Evolutionary conservation across 2,329 filamentous ascomycete species (phyloP), one percentile per base, ranked within the genome.

Genomic region (Thyridium curvatum): DNA sequence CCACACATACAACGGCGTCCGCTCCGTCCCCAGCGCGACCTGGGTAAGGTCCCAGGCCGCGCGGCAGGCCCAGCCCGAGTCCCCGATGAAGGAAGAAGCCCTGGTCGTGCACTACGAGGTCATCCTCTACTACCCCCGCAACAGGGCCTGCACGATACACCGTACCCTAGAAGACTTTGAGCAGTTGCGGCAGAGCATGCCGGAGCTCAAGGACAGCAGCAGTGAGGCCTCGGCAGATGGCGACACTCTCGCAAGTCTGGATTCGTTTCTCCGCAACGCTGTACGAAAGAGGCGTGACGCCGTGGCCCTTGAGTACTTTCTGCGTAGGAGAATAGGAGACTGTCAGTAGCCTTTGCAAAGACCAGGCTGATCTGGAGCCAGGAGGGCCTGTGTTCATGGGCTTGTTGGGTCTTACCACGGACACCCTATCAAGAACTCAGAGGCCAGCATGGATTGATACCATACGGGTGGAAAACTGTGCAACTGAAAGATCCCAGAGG

Each of bases 111-210:
- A 10, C 18, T 52, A 53, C 43, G 41, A 50, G 31, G 47, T 60
- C n/a, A 43, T 49, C 18, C 53, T 59, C 8, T 52, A 48, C 43
- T 59, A 57, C 44, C 17, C 41, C 12, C 44, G 48, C 41, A 56
- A 59, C 51, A 48, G 57, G n/a, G 53, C 56, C 13, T 60, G 56
- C 48, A 52, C 44, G 18, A 46, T 59, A 34, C 49, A 47, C 43
- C 53, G 56, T 26, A 47, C 49, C 26, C 44, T 45, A 41, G 52
- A 53, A 33, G 56, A 59, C 38, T 52, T 59, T 34, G 39, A 35
- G 30, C 28, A 18, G 9, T 43, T 59, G 16, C 41, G 43, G 13
- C 35, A 34, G 28, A 43, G 44, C 29, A 30, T 46, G 9, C 32
- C 34, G 1, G 30, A 8, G 31, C 17, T 13, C 10, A 18, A 18